Evolutionary conservation across 352 stramenopile species (phyloP), one percentile per base, ranked within the genome.

Genomic region (Phytophthora capsici): DNA sequence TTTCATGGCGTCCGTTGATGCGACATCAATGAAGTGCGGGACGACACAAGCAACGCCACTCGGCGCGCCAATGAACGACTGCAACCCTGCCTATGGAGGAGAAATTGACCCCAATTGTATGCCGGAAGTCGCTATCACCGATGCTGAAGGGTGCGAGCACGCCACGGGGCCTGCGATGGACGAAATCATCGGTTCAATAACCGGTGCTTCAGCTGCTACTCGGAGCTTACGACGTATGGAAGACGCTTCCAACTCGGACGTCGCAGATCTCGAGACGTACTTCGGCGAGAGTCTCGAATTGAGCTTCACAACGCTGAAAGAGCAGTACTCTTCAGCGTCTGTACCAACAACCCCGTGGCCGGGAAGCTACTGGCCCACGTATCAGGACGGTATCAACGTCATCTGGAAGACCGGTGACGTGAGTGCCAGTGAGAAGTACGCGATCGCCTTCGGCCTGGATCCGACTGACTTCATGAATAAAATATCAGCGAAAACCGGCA

Each of bases 351-450:
- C 38, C 7, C 78, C 78, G 34, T 87, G 78, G 78, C 73, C 78
- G 10, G 54, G 72, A 32, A 84, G 73, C 66, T 90, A 90, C 76
- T 90, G 79, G 77, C 80, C 82, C 4, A 71, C 63, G 32, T 89
- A 81, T 66, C 62, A 78, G 36, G 82, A 90, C 68, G 73, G 79
- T 44, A 90, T 90, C 73, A 89, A 90, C 71, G 53, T 69, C 58
- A 53, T 68, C 6, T 82, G 78, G 79, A 74, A 69, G 44, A 25
- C 26, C 6, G 55, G 63, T 16, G 68, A 73, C 20, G 17, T 22
- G 5, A 79, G 75, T 22, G 57, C 77, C 0, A 63, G 59, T 14
- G 59, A 67, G 41, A 86, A 86, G 48, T 86, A 86, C 58, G 78
- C 78, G 1, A 59, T 47, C 2, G 77, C 75, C 0, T 86, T 65